Evolutionary conservation across 1,284 basidiomycete species (phyloP), one percentile per base, ranked within the genome.

Genomic region (Ganoderma lucidum): DNA sequence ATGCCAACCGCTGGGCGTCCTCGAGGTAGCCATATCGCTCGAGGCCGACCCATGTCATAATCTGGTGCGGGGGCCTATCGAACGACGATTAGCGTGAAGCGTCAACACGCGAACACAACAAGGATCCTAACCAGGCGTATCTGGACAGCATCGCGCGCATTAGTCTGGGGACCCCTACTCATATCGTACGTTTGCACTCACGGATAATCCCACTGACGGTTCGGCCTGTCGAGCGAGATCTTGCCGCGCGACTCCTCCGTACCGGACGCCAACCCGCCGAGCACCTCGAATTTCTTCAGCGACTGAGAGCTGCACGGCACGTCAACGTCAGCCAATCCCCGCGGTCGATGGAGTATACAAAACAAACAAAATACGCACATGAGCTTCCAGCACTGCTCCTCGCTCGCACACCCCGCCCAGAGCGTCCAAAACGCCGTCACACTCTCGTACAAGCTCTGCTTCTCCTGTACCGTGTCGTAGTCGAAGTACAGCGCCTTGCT

Each of bases 141-240:
- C 90, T 91, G 73, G 14, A 62, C 62, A 9, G 62, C 66, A 66
- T 51, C 14, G 53, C 30, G 9, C 64, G 74, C 64, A 78, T 67
- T 69, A 65, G 42, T 32, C 68, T 55, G 66, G 75, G 75, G 55
- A 74, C 56, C 69, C 68, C 48, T 63, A 69, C 66, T 59, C 60
- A 67, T 10, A 23, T 35, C 48, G 23, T 67, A 63, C n/a, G n/a
- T 37, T 6, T 48, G 64, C 42, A 87, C 91, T 74, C 82, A 95
- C 87, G 93, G 93, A 78, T 93, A 95, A 78, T 95, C 97, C 97
- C 97, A 99, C 80, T 99, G 98, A 75, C 98, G 94, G 83, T 98
- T 98, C n/a, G 98, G 98, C 61, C 97, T 87, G 78, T 98, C 95
- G 65, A 99, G 86, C 17, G 96, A 96, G 73, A 99, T 96, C 80